Evolutionary conservation across 1,284 basidiomycete genomes (phyloP), one percentile per base, ranked within the genome.

Genomic region (Ustilago curta): DNA sequence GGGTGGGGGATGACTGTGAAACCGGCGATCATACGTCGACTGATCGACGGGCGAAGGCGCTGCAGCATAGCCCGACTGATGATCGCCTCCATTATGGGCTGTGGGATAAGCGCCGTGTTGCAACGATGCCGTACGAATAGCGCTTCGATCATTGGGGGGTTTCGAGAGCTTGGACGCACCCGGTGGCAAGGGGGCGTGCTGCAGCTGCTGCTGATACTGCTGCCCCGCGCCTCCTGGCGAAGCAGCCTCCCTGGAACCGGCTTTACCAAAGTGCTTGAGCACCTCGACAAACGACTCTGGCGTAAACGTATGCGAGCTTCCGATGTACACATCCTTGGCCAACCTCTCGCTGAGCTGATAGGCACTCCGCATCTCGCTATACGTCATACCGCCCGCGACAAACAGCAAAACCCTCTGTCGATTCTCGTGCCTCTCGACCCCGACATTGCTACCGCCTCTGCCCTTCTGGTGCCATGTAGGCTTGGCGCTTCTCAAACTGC

Each of bases 321-420:
- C 95, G 73, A 99, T 93, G 86, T 91, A 92, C 61, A 98, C 90
- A 78, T 99, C 96, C 85, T 92, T 94, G 80, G 91, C 91, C 53
- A 94, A 85, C 8, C 89, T 84, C 53, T 88, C 88, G 5, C 93
- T 92, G 8, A 96, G 87, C 55, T 91, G 88, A 84, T 98, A 99
- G 35, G 90, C 91, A 82, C 94, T 91, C 61, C 96, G 88, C 85
- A 97, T 91, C 86, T 99, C 97, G 0, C 93, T 94, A 85, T 95
- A 97, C 2, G 96, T 97, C 90, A 97, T 92, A 1, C 97, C 97
- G 32, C 97, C 97, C 12, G 93, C 93, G 14, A 98, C 88, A 85
- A 98, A 99, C 43, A 98, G 89, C 54, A 99, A 87, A 23, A 97
- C 84, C n/a, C 96, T 88, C 83, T 95, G 92, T 63, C 91, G 89